Evolutionary conservation across 2,329 filamentous ascomycete genomes (phyloP).

Genomic region (Aspergillus pseudonomiae): DNA sequence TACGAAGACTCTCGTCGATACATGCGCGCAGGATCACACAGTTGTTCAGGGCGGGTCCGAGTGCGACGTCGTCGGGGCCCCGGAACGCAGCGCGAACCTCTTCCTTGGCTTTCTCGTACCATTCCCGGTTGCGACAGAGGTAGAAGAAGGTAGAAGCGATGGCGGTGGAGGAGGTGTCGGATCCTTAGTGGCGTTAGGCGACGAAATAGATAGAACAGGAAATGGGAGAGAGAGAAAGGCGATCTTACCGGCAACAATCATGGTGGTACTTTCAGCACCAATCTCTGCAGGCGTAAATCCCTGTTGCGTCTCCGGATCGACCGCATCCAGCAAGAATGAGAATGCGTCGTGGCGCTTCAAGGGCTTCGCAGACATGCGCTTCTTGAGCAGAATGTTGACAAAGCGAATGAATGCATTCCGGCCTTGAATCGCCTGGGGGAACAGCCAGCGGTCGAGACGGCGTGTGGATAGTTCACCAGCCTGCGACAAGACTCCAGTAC

Average conservation of each 20-base stretch:
- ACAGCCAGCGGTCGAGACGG: conserved; percentile 18
- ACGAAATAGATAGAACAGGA: background rate
- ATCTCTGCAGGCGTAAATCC: conserved; percentile 51
- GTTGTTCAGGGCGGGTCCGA: conserved; percentile 34
- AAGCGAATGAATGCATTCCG: conserved; percentile 41
- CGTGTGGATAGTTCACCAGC: conserved; percentile 9
- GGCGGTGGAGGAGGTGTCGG: conserved; percentile 46
- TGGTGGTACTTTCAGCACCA: conserved; percentile 52
- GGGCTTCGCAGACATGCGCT: conserved; percentile 12
- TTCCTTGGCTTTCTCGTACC: conserved; percentile 31
- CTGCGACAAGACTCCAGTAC: conserved; percentile 17
- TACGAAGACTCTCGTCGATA: conserved; percentile 42
- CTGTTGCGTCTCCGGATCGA: conserved; percentile 46
- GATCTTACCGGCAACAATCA: conserved; percentile 52
- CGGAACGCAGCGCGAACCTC: conserved; percentile 41
- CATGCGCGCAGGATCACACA: conserved; percentile 48
- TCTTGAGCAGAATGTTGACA: conserved; percentile 27
- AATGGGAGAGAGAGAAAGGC: background rate
- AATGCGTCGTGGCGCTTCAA: conserved; percentile 50
- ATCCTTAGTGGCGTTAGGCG: conserved; percentile 20
- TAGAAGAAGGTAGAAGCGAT: conserved; percentile 46
- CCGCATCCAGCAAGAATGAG: conserved; percentile 51
- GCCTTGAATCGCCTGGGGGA: conserved; percentile 40
- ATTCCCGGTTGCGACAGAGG: conserved; percentile 36
- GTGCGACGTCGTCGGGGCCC: conserved; percentile 40